Conservation (phyloP, 2,329 filamentous ascomycete genomes). For the Xylaria sp. region DNA sequence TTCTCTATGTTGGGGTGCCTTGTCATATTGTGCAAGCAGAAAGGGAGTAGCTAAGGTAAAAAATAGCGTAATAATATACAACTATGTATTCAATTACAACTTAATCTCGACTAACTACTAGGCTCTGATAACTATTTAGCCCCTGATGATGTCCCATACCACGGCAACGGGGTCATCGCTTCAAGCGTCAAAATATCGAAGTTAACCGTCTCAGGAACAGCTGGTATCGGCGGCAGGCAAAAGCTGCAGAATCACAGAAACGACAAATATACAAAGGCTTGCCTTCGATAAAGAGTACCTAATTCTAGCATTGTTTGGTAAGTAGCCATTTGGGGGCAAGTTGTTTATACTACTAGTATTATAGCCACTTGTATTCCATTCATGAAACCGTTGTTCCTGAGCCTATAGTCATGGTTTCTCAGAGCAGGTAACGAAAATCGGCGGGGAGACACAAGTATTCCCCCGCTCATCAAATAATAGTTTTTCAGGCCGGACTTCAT, state of each 20-base stretch:
- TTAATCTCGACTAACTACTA: neutral
- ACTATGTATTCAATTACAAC: neutral
- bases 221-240: neutral
- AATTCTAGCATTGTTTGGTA: neutral
- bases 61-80: too few species aligned
- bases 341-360: constrained; percentile 21
- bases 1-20: too few species aligned
- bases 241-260: neutral
- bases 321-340: neutral
- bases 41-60: too few species aligned
- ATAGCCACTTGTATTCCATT: constrained; percentile 19
- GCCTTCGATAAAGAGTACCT: constrained; percentile 13
- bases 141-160: neutral
- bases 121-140: neutral
- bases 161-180: neutral
- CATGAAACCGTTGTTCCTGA: constrained; percentile 21
- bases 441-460: neutral
- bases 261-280: neutral
- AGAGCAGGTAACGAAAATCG: constrained; percentile 9
- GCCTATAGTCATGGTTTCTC: constrained; percentile 19
- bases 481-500: too few species aligned
- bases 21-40: too few species aligned
- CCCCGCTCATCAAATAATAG: neutral
- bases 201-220: neutral
- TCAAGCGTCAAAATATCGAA: neutral